Evolutionary conservation across 2,329 filamentous ascomycete species (phyloP).

Genomic region (Alternaria sp.): DNA sequence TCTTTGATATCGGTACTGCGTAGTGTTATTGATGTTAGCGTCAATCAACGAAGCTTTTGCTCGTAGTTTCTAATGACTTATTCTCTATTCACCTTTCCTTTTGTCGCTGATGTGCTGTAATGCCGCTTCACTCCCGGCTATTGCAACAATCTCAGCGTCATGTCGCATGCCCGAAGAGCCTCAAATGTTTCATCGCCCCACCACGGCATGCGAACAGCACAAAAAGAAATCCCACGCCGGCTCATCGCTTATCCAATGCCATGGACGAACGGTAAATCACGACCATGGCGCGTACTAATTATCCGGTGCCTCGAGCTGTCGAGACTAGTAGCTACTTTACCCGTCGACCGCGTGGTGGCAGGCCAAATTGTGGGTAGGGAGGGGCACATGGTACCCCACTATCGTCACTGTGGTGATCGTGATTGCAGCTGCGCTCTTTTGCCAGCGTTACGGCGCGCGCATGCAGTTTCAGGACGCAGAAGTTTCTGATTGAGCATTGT

Average conservation of each 20-base stretch:
- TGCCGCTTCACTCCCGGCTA: neutral
- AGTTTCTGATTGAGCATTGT: neutral
- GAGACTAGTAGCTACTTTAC: constrained; percentile 19
- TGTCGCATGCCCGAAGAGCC: neutral
- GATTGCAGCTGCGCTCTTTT: constrained; percentile 6
- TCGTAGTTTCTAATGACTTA: neutral
- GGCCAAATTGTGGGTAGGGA: constrained; percentile 19
- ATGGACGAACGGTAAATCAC: neutral
- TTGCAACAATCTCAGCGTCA: neutral
- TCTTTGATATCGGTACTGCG: constrained; percentile 7
- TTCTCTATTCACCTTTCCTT: neutral
- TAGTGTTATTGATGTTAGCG: constrained; percentile 8
- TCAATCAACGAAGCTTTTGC: neutral
- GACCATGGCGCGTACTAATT: constrained; percentile 16
- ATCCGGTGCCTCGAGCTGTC: constrained; percentile 23
- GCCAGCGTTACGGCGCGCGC: constrained; percentile 8
- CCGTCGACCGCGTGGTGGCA: constrained; percentile 13
- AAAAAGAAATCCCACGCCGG: neutral
- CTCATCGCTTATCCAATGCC: neutral
- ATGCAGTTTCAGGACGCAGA: neutral
- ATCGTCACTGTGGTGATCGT: constrained; percentile 12
- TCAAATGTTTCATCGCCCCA: neutral
- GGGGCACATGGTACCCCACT: constrained; percentile 23
- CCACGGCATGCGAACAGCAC: neutral
- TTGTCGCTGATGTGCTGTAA: neutral